Evolutionary conservation across 345 rosid genomes (phyloP).

Genomic region (Sapria himalayana): DNA sequence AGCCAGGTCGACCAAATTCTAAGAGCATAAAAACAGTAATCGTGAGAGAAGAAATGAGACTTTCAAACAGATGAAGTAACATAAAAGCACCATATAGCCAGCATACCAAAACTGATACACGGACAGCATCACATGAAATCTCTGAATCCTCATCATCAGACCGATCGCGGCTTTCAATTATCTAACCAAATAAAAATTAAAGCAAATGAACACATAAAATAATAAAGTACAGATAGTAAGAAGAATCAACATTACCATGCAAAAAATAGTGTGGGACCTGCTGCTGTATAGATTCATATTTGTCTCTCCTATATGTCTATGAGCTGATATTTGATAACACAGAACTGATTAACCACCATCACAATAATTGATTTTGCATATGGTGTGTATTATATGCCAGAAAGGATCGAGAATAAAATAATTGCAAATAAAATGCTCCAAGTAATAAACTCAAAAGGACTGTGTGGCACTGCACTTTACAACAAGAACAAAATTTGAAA

Average conservation of each 20-base stretch:
- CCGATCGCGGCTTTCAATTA: slow-evolving; percentile 80
- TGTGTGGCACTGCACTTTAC: too few species aligned
- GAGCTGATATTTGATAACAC: slow-evolving; percentile 33
- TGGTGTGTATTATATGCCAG: too few species aligned
- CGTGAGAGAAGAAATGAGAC: background rate
- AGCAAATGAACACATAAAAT: slow-evolving; percentile 4
- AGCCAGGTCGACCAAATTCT: slow-evolving; percentile 97
- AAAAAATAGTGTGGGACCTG: slow-evolving; percentile 88
- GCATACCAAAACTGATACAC: slow-evolving; percentile 85
- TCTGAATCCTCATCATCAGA: slow-evolving; percentile 35
- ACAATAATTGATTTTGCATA: too few species aligned
- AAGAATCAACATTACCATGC: slow-evolving; percentile 43
- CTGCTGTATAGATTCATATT: slow-evolving; percentile 85
- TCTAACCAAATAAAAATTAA: slow-evolving; percentile 20
- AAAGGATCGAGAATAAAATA: too few species aligned
- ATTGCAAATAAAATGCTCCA: too few species aligned
- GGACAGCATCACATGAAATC: slow-evolving; percentile 75
- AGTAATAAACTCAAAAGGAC: too few species aligned
- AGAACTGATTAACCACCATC: too few species aligned
- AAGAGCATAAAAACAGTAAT: slow-evolving; percentile 8
- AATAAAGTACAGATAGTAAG: background rate
- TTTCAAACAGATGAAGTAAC: slow-evolving; percentile 4
- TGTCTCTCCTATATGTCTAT: slow-evolving; percentile 91
- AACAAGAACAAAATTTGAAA: too few species aligned
- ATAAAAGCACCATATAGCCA: slow-evolving; percentile 5